phyloP scores from a whole-genome alignment of 2,329 filamentous ascomycete genomes.

The Sporothrix variecibatus region DNA sequence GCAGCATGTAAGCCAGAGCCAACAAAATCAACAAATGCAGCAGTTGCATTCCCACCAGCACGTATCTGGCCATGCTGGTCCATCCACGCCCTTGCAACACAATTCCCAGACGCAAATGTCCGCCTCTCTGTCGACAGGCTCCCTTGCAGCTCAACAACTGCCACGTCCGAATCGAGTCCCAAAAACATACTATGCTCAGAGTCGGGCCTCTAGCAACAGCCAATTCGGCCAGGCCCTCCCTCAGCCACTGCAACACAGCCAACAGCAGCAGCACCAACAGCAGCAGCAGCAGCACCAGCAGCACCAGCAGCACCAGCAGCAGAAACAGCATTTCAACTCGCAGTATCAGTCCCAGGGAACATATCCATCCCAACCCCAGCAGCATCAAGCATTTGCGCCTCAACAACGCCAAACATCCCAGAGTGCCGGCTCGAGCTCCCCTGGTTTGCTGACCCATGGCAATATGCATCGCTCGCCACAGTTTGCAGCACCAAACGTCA shows the following conservation, averaged over 20 bases:
- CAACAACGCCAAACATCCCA: slow-evolving; percentile 33
- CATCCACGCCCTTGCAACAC: slow-evolving; percentile 31
- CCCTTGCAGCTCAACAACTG: slow-evolving; percentile 33
- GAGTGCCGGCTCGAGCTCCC: slow-evolving; percentile 26
- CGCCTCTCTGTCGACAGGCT: slow-evolving; percentile 23
- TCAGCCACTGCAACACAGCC: slow-evolving; percentile 26
- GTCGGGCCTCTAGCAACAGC: neutral
- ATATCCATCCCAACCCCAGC: slow-evolving; percentile 22
- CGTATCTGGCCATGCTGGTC: slow-evolving; percentile 30
- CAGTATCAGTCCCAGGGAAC: slow-evolving; percentile 23
- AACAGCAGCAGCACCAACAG: slow-evolving; percentile 29
- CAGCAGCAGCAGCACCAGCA: slow-evolving; percentile 27
- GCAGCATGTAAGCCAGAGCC: slow-evolving; percentile 17
- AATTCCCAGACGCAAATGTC: slow-evolving; percentile 30
- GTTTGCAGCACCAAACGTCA: slow-evolving; percentile 23
- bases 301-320: slow-evolving; percentile 28
- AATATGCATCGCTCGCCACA: slow-evolving; percentile 29
- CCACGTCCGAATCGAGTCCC: slow-evolving; percentile 26
- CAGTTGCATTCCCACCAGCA: slow-evolving; percentile 27
- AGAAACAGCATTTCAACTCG: slow-evolving; percentile 30
- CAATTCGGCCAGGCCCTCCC: slow-evolving; percentile 27
- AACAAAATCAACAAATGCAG: slow-evolving; percentile 30
- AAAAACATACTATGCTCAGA: slow-evolving; percentile 26
- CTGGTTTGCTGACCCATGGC: slow-evolving; percentile 24
- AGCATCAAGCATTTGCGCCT: slow-evolving; percentile 33